Percentiles rank a stretch among this genome's conserved stretches.
Evolutionary conservation across 129 eudicot genomes (phyloP).

Genomic region (Logfia minima): DNA sequence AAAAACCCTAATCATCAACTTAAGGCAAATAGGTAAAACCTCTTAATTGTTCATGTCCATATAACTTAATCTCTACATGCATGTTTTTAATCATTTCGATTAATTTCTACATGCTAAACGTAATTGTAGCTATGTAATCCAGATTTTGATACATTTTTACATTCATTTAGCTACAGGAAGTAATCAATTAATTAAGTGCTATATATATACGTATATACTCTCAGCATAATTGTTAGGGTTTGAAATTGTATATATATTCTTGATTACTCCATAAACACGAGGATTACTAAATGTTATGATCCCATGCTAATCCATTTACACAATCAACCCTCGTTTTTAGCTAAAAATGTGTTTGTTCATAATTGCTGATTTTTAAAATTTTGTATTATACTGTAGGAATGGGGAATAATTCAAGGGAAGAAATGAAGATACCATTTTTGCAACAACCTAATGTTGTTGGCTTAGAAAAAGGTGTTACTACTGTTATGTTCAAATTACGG

Average conservation of each 20-base stretch:
- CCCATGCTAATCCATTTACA: not conserved
- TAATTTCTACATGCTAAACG: not conserved
- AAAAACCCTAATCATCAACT: conserved; percentile 33
- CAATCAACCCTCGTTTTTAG: not conserved
- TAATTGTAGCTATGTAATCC: not conserved
- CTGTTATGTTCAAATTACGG: conserved; percentile 47
- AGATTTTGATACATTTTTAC: not conserved
- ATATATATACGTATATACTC: not conserved
- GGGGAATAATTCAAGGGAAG: conserved; percentile 62
- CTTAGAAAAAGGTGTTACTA: conserved; percentile 31
- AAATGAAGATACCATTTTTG: conserved; percentile 64
- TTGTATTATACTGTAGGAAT: conserved; percentile 28
- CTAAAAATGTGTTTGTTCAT: conserved; percentile 4
- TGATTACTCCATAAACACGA: not conserved
- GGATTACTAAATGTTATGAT: not conserved
- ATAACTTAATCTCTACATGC: not conserved
- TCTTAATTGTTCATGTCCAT: not conserved
- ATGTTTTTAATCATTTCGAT: not conserved
- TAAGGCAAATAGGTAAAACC: conserved; percentile 10
- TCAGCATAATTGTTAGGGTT: conserved; percentile 15
- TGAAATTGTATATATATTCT: not conserved
- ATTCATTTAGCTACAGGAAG: conserved; percentile 4
- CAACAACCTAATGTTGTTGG: conserved; percentile 38
- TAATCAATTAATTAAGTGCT: not conserved
- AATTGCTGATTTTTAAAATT: not conserved